These are phyloP conservation scores for Hebeloma cylindrosporum DNA, from an alignment of 768 basidiomycete genomes.

Conservation along the genomic window DNA sequence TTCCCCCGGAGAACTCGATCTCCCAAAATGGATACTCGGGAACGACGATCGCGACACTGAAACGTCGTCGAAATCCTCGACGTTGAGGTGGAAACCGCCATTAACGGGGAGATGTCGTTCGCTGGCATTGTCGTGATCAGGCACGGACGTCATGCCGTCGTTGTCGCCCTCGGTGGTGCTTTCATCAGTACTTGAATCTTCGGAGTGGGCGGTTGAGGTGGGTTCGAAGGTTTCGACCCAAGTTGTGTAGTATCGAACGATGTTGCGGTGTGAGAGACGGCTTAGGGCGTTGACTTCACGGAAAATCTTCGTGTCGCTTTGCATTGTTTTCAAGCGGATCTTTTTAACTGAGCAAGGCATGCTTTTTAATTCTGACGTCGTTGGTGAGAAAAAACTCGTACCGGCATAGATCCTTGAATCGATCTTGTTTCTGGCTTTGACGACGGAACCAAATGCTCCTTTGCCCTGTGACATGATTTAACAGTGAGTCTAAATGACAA, in stretches of 20 bases:
- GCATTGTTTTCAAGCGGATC: conserved; percentile 72
- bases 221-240: conserved; percentile 79
- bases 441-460: conserved; percentile 92
- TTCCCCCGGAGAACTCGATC: conserved; percentile 41
- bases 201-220: conserved; percentile 44
- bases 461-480: conserved; percentile 55
- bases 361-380: conserved; percentile 2
- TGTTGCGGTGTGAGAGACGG: conserved; percentile 81
- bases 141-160: conserved; percentile 51
- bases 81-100: conserved; percentile 63
- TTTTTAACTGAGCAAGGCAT: conserved; percentile 67
- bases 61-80: conserved; percentile 62
- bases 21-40: conserved; percentile 82
- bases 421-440: conserved; percentile 88
- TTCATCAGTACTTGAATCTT: conserved; percentile 48
- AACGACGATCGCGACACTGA: conserved; percentile 64
- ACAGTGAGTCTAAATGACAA: not conserved
- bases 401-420: conserved; percentile 85
- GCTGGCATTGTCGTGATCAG: conserved; percentile 21
- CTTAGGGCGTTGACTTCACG: conserved; percentile 91
- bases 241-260: conserved; percentile 90
- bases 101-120: conserved; percentile 41
- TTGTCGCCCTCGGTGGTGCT: conserved; percentile 10
- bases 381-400: conserved; percentile 26
- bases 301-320: conserved; percentile 86